A percentile compares a stretch with the other conserved stretches of the same genome.
phyloP scores from a whole-genome alignment of 768 basidiomycete species.

The Lentinula edodes region DNA sequence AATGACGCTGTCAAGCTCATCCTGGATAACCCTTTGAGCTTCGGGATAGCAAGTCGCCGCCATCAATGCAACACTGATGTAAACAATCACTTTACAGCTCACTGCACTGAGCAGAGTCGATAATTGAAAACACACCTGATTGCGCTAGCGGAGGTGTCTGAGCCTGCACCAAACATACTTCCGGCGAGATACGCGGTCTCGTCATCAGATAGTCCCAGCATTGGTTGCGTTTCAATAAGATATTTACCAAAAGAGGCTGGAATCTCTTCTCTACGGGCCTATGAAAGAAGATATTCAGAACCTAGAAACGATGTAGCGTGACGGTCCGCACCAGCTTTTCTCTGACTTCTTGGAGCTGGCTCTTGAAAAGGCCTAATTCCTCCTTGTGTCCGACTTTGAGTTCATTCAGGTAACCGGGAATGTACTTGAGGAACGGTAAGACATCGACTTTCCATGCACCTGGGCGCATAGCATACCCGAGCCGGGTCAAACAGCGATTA shows the following conservation, averaged over 20 bases:
- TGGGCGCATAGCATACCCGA: constrained; percentile 39
- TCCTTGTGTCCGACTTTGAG: constrained; percentile 51
- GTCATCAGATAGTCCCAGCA: constrained; percentile 41
- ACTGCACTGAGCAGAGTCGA: constrained; percentile 3
- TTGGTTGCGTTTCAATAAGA: constrained; percentile 48
- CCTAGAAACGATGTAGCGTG: not conserved
- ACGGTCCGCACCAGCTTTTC: constrained; percentile 32
- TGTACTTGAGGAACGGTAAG: constrained; percentile 36
- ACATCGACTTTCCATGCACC: constrained; percentile 44
- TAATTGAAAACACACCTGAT: constrained; percentile 15
- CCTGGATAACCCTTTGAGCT: constrained; percentile 44
- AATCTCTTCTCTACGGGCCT: constrained; percentile 29
- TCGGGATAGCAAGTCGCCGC: constrained; percentile 52
- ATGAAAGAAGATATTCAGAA: not conserved
- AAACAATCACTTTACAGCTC: constrained; percentile 31
- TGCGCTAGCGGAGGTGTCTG: constrained; percentile 37
- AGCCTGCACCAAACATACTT: constrained; percentile 61
- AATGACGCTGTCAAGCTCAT: constrained; percentile 48
- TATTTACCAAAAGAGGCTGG: constrained; percentile 51
- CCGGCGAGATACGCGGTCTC: constrained; percentile 63
- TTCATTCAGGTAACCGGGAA: constrained; percentile 46
- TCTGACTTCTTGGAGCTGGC: constrained; percentile 42
- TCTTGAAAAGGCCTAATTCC: constrained; percentile 50
- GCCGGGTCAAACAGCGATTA: constrained; percentile 37
- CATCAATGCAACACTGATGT: constrained; percentile 38